Conservation (phyloP, 1,139 yeast genomes). For the Yarrowia galli region DNA sequence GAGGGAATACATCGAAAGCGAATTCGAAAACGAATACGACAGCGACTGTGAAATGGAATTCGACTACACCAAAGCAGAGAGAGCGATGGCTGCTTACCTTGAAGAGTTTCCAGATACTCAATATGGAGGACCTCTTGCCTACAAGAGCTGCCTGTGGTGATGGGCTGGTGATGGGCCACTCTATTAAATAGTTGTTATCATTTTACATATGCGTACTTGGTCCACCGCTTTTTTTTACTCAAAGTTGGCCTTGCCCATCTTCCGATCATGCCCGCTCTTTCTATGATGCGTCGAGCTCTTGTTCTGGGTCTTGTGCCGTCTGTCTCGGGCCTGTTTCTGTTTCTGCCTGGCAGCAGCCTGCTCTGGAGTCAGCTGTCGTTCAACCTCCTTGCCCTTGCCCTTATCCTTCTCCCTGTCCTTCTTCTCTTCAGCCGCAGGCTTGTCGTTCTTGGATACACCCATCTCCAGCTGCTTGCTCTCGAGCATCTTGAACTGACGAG, state of each 20-base stretch:
- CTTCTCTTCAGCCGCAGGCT: background rate
- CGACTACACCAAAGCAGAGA: background rate
- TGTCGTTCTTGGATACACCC: conserved; percentile 18
- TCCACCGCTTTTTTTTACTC: background rate
- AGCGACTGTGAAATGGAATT: background rate
- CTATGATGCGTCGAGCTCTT: conserved; percentile 38
- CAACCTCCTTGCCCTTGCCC: conserved; percentile 8
- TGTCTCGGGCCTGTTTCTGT: conserved; percentile 21
- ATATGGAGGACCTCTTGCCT: background rate
- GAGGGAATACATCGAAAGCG: background rate
- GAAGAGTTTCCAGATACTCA: background rate
- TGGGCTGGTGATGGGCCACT: background rate
- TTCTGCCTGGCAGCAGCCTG: conserved; percentile 18
- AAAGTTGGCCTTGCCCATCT: conserved; percentile 34
- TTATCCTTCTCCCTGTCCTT: background rate
- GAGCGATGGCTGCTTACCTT: no score
- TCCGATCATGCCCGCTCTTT: conserved; percentile 34
- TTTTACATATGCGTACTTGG: background rate
- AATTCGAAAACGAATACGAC: background rate
- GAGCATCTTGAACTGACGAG: conserved; percentile 57
- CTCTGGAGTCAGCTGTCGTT: conserved; percentile 12
- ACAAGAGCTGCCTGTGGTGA: background rate
- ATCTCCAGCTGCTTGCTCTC: conserved; percentile 26
- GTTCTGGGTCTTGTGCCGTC: conserved; percentile 36
- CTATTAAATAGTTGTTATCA: background rate